Base-by-base conservation (phyloP, 495 filamentous ascomycete species). In the Podospora pseudopauciseta region DNA sequence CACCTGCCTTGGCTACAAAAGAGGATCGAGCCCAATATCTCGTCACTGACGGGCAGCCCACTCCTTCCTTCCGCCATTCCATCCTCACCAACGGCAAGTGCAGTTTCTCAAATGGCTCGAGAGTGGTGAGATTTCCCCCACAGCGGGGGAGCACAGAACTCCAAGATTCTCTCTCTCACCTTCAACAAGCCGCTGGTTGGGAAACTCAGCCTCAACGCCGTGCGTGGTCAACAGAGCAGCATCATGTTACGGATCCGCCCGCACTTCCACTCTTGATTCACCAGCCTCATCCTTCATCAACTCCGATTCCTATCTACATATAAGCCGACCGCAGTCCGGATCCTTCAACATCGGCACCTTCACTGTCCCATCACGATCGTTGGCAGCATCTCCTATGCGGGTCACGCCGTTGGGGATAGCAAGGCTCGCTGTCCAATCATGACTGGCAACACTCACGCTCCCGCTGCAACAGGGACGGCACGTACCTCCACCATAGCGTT, bases 201-300 rank as follows among this genome's bases (percentile, higher is more conserved):
- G 16, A n/a, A 60, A 64, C 72, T 73, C 74, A 74, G 72, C 74
- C 74, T 75, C 74, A 75, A 72, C 55, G 61, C 56, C 26, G 60
- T 49, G 23, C 61, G 59, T 67, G 65, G 60, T 70, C 71, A 57
- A 70, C 66, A 73, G 71, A 69, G 67, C 73, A 55, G 4, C 30
- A 23, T 67, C 69, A 64, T 63, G 60, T 26, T 55, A 70, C 73
- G 71, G 74, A 66, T 68, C 69, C 68, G 70, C 66, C 74, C 74
- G 74, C 58, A 58, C 61, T 68, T 55, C 61, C 67, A 32, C 15
- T 68, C 23, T 67, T 63, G 54, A 67, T 26, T 18, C 39, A 49
- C 39, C 15, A 11, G 30, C 7, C 9, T 13, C 39, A 18, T 49
- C 39, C 39, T 49, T 13, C 39, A 49, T 16, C 39, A 49, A 16